A percentile compares a stretch with the other conserved stretches of the same genome.
These are phyloP conservation scores for Melanogaster broomeanus DNA, from an alignment of 768 basidiomycete species.

Conservation along the genomic window DNA sequence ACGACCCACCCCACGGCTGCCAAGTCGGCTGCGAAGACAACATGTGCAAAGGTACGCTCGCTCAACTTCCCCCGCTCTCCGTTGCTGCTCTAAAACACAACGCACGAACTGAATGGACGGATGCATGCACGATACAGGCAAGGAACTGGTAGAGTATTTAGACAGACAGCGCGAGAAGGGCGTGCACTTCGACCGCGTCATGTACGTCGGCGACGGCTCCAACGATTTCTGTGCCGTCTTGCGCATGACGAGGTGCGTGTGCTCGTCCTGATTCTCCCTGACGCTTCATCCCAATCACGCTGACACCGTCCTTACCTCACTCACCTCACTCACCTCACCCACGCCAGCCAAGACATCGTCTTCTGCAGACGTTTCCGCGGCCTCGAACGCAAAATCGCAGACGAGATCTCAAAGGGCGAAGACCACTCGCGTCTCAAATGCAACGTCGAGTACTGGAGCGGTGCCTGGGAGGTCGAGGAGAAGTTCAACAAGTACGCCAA, in stretches of 20 bases:
- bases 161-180: slow-evolving; percentile 43
- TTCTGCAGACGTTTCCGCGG: slow-evolving; percentile 80
- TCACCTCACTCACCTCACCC: neutral
- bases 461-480: slow-evolving; percentile 97
- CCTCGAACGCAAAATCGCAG: slow-evolving; percentile 73
- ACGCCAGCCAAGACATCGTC: slow-evolving; percentile 73
- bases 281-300: slow-evolving; percentile 21
- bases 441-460: slow-evolving; percentile 82
- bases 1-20: slow-evolving; percentile 80
- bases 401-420: slow-evolving; percentile 52
- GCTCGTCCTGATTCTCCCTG: too few relatives aligned
- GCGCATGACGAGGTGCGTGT: slow-evolving; percentile 66
- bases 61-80: neutral
- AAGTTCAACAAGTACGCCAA: slow-evolving; percentile 44
- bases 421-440: slow-evolving; percentile 61
- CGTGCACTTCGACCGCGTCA: slow-evolving; percentile 68
- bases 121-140: too few relatives aligned
- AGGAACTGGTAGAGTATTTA: slow-evolving; percentile 89
- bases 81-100: too few relatives aligned
- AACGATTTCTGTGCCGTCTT: slow-evolving; percentile 97
- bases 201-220: slow-evolving; percentile 91
- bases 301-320: neutral
- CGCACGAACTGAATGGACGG: too few relatives aligned
- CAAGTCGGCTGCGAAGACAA: slow-evolving; percentile 88
- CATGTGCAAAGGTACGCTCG: slow-evolving; percentile 91